phyloP scores from a whole-genome alignment of 163 green algal species.

The Scenedesmus sp. region DNA sequence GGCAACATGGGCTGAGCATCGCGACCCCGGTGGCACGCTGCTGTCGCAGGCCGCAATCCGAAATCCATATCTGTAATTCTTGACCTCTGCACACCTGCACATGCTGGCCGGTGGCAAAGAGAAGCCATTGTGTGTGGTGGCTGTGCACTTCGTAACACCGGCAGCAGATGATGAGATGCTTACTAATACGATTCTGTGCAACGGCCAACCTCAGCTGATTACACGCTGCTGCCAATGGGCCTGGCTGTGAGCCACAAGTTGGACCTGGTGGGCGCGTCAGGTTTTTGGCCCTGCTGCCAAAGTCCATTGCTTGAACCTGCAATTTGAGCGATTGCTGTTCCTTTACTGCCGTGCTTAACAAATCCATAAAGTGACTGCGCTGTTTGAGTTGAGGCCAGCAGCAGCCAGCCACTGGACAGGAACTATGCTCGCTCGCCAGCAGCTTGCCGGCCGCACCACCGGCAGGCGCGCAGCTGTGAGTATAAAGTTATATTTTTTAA shows the following conservation, averaged over 20 bases:
- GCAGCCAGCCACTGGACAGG: constrained; percentile 12
- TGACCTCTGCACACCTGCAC: constrained; percentile 15
- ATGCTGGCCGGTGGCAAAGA: constrained; percentile 30
- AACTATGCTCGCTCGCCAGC: constrained; percentile 6
- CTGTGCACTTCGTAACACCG: constrained; percentile 8
- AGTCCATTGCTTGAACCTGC: not conserved
- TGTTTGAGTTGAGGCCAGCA: constrained; percentile 13
- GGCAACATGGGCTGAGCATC: not conserved
- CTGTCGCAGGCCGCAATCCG: not conserved
- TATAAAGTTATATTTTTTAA: not conserved
- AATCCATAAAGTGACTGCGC: not conserved
- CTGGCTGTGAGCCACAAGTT: not conserved
- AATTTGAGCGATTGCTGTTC: not conserved
- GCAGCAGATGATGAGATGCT: not conserved
- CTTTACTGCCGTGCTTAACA: not conserved
- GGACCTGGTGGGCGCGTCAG: constrained; percentile 5
- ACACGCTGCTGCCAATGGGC: not conserved
- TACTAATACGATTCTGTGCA: not conserved
- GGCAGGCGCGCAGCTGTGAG: constrained; percentile 11
- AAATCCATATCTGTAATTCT: not conserved
- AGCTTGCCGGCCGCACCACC: constrained; percentile 9
- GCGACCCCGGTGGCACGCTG: not conserved
- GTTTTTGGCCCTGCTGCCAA: constrained; percentile 1
- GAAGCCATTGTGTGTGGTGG: constrained; percentile 38
- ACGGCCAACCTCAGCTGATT: not conserved